Base-by-base conservation (phyloP, 2,329 filamentous ascomycete genomes). In the Tolypocladium endophyticum region DNA sequence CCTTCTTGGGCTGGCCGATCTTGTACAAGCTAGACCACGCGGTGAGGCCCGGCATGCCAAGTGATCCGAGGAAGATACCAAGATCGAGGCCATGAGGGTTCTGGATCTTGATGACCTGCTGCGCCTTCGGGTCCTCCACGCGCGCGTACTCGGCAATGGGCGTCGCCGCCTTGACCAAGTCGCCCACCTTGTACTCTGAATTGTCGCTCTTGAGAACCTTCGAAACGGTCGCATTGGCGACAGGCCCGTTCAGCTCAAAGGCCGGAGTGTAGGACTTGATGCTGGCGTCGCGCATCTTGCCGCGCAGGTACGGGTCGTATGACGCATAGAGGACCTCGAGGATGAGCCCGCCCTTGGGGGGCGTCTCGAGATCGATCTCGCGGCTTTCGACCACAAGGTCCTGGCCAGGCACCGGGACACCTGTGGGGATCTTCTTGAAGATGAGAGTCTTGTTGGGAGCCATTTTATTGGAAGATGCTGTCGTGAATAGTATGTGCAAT, bases 301-400 rank as follows among this genome's bases (percentile, higher is more conserved):
- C 88, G 60, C 92, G 88, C 78, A 89, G 85, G 77, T 95, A 96
- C 2, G 91, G 91, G 73, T 96, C 91, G 75, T 88, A 88, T 47
- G 89, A 92, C 64, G 86, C 79, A 72, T 88, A 90, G 68, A 87
- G 81, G 66, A 88, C 83, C 76, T 90, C 83, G 64, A 87, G 75
- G 56, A 95, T 72, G 47, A 90, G 87, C 63, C 88, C 87, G 53
- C 81, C 71, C 30, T 85, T 80, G 35, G 85, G 81, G 6, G 81
- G 71, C 57, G 81, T 77, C 30, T 84, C 75, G 64, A 86, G 74
- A 70, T 94, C 89, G 64, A 92, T 86, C 25, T 83, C 79, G 61
- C 81, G 81, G 64, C 81, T 74, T 73, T 94, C 87, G 61, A 92
- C 70, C 28, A 74, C 76, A 59, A 96, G 77, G 72, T 95, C 78